Evolutionary conservation across 2,329 filamentous ascomycete genomes (phyloP), one percentile per base, ranked within the genome.

Genomic region (Trichoderma breve): DNA sequence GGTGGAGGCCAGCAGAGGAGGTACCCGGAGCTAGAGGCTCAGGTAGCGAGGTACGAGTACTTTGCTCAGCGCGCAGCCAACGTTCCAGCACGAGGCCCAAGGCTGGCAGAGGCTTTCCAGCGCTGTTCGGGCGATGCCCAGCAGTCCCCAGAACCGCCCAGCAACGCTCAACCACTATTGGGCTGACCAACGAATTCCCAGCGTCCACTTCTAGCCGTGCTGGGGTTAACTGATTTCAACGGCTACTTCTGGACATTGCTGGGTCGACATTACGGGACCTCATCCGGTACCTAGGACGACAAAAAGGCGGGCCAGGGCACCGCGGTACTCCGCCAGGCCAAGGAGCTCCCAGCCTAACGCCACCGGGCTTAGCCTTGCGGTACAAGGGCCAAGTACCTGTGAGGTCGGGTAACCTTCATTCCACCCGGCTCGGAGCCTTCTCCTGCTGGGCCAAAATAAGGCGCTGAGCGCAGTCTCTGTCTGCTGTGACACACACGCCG

Each of bases 261-360:
- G 39, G 39, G 39, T 43, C 39, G 39, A 43, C 26, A 58, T 65
- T 71, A 66, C 62, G 55, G 70, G 63, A 65, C 43, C 47, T 72
- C 61, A 21, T 57, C 61, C 61, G 60, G 69, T 65, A 71, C 60
- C 69, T 57, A 28, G 47, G 60, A 62, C 57, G 68, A 71, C 69
- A 70, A 69, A 43, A 70, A 60, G 71, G 71, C 71, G 65, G 71
- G 71, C 66, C 71, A 72, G 71, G 71, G 71, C 65, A 63, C 58
- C 58, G 64, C 57, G 62, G 55, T 57, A 57, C 64, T 72, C 70
- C 66, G 60, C 65, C 34, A 32, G 65, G 65, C 71, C 66, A 70
- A 72, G 71, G 60, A 63, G 71, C 71, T 72, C 32, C 30, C 55
- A 67, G 55, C 62, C 61, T 72, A 72, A 66, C 70, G 61, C 24